A percentile compares a stretch with the other conserved stretches of the same genome.
Conservation (phyloP, 225 moss, liverwort and hornwort genomes). For the Takakia lepidozioides region DNA sequence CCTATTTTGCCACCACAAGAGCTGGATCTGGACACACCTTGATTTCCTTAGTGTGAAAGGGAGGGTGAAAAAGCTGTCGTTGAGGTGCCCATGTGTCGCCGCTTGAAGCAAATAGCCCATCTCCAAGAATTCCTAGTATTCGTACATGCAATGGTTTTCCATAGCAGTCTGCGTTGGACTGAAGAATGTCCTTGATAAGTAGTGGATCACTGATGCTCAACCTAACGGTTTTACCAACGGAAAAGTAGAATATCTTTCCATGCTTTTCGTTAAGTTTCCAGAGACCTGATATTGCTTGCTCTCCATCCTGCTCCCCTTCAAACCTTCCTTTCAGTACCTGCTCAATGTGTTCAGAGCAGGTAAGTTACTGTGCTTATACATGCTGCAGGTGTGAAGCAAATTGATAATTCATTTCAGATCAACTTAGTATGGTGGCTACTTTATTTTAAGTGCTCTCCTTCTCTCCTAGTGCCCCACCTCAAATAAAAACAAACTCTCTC, state of each 20-base stretch:
- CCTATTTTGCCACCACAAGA: too few species aligned
- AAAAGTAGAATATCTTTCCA: constrained; percentile 73
- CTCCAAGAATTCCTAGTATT: constrained; percentile 47
- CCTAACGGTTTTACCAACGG: constrained; percentile 69
- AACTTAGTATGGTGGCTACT: not conserved
- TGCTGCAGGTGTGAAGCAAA: not conserved
- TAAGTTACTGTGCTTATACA: not conserved
- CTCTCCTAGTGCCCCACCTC: not conserved
- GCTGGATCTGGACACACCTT: constrained; percentile 30
- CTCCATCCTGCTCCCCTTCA: constrained; percentile 11
- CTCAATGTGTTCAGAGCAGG: not conserved
- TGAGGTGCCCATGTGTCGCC: constrained; percentile 70
- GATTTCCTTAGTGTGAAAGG: constrained; percentile 66
- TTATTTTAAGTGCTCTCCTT: not conserved
- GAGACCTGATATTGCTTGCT: constrained; percentile 26
- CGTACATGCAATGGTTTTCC: constrained; percentile 67
- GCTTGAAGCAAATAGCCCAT: constrained; percentile 65
- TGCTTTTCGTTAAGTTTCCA: constrained; percentile 32
- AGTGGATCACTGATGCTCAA: constrained; percentile 65
- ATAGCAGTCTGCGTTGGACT: constrained; percentile 63
- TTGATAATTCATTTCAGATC: not conserved
- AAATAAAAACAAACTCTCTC: not conserved
- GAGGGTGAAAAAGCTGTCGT: constrained; percentile 62
- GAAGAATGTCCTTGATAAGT: constrained; percentile 65
- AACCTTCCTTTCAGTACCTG: constrained; percentile 27